Evolutionary conservation across 2,329 filamentous ascomycete species (phyloP).

Genomic region (Hypoxylon sp.): DNA sequence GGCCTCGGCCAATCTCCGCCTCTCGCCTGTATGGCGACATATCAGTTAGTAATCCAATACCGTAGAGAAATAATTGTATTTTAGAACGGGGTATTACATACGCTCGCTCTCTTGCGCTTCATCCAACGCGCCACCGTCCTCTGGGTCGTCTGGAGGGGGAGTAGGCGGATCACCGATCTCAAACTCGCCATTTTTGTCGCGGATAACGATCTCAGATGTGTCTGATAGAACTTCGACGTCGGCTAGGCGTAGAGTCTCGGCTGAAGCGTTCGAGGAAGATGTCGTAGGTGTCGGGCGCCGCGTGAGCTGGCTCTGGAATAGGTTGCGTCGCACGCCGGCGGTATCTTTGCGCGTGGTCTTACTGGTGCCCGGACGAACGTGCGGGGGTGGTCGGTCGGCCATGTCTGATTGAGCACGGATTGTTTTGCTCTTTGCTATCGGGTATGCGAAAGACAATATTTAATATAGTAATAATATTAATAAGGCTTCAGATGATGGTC

Average conservation of each 20-base stretch:
- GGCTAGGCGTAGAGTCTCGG: constrained; percentile 65
- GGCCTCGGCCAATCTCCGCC: constrained; percentile 71
- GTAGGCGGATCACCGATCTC: constrained; percentile 70
- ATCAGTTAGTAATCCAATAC: constrained; percentile 45
- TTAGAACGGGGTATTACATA: constrained; percentile 50
- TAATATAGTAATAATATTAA: constrained; percentile 11
- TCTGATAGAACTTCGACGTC: constrained; percentile 59
- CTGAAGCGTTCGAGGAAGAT: constrained; percentile 54
- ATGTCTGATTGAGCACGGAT: constrained; percentile 28
- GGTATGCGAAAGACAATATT: background rate
- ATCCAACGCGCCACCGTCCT: constrained; percentile 68
- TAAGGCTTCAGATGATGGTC: background rate
- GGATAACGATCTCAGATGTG: constrained; percentile 69
- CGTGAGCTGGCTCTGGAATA: constrained; percentile 71
- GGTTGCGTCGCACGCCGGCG: constrained; percentile 64
- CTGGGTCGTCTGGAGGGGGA: constrained; percentile 66
- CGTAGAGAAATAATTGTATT: constrained; percentile 26
- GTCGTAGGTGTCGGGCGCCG: constrained; percentile 65
- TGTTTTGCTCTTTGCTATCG: constrained; percentile 6
- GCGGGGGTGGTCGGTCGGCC: constrained; percentile 49
- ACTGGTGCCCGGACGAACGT: constrained; percentile 42
- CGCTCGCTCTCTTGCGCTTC: constrained; percentile 70
- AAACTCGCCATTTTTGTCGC: constrained; percentile 73
- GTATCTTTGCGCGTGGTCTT: constrained; percentile 49
- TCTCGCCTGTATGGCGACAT: constrained; percentile 61